Evolutionary conservation across 306 rosid genomes (phyloP), one percentile per base, ranked within the genome.

Genomic region (Lathyrus aphaca): DNA sequence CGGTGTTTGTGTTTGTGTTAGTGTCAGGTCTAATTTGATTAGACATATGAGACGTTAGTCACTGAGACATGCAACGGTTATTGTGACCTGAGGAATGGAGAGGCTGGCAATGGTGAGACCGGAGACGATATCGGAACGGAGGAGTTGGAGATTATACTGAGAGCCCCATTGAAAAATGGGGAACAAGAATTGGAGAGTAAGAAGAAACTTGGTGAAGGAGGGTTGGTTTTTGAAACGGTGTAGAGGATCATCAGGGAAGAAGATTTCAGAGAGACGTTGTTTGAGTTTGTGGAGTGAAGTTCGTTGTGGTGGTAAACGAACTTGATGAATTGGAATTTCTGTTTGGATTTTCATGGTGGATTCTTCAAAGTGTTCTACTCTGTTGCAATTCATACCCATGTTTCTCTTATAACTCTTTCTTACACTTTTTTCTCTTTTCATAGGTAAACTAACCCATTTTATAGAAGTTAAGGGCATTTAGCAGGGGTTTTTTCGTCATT

Each of bases 41-140:
- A n/a, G 37, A 30, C 8, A 30, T 0, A 3, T n/a, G n/a, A n/a
- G 32, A 30, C 23, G 2, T 1, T 5, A 32, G 9, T 0, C 38
- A 32, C 9, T 0, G 38, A 35, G 39, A 35, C 39, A 35, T 35
- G 39, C 39, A 35, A 35, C 39, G 8, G 6, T 1, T 35, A 7
- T 8, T 6, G 6, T 35, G 8, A 35, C 39, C 97, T 91, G 99
- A 38, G 99, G 99, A 57, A 94, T 94, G 66, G 97, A 95, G 18
- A 94, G 91, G 75, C 95, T 91, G 14, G 97, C 99, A 82, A 94
- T 94, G 77, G 99, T 94, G 81, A 94, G 91, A 55, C 97, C 99
- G 68, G 97, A 86, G 32, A 94, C 80, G 82, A 77, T 1, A 17
- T 94, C 99, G 38, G 92, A 86, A 63, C 81, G 88, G 53, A 95